A percentile compares a stretch with the other conserved stretches of the same genome.
These are phyloP conservation scores for Debaryomyces singareniensis DNA, from an alignment of 1,139 yeast genomes.

Conservation along the genomic window DNA sequence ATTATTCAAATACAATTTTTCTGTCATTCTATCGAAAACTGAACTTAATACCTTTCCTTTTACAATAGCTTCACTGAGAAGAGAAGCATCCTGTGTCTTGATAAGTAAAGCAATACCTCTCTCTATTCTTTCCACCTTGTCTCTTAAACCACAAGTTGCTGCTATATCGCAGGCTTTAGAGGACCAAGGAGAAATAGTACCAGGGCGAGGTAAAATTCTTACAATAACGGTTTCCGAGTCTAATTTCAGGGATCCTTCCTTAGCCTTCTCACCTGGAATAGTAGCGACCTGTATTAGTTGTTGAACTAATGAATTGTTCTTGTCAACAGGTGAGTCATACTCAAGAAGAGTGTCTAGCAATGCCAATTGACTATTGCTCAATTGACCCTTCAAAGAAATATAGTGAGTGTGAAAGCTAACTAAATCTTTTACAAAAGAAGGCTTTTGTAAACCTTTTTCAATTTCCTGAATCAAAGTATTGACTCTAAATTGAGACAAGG, in stretches of 20 bases:
- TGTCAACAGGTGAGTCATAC: constrained; percentile 67
- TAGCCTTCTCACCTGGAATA: constrained; percentile 24
- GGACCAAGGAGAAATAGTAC: constrained; percentile 98
- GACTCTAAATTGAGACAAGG: constrained; percentile 82
- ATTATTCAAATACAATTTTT: constrained; percentile 45
- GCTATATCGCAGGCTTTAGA: constrained; percentile 97
- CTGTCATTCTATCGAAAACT: constrained; percentile 95
- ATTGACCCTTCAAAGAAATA: constrained; percentile 46
- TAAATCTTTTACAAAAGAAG: constrained; percentile 58
- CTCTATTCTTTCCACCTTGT: constrained; percentile 75
- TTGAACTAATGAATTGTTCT: constrained; percentile 40
- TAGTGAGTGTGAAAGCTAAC: constrained; percentile 80
- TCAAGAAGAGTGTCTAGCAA: constrained; percentile 61
- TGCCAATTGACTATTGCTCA: constrained; percentile 30
- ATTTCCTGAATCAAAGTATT: constrained; percentile 65
- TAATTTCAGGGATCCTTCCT: constrained; percentile 8
- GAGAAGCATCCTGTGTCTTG: constrained; percentile 60
- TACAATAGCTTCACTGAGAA: constrained; percentile 40
- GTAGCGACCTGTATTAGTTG: constrained; percentile 32
- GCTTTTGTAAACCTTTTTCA: constrained; percentile 58
- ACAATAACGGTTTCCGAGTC: constrained; percentile 51
- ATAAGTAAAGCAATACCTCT: constrained; percentile 78
- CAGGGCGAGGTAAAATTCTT: constrained; percentile 84
- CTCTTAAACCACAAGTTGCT: constrained; percentile 75
- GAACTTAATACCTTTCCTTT: constrained; percentile 49